phyloP scores from a whole-genome alignment of 805 yeast genomes.

The Yamadazyma takamatsuzukensis region DNA sequence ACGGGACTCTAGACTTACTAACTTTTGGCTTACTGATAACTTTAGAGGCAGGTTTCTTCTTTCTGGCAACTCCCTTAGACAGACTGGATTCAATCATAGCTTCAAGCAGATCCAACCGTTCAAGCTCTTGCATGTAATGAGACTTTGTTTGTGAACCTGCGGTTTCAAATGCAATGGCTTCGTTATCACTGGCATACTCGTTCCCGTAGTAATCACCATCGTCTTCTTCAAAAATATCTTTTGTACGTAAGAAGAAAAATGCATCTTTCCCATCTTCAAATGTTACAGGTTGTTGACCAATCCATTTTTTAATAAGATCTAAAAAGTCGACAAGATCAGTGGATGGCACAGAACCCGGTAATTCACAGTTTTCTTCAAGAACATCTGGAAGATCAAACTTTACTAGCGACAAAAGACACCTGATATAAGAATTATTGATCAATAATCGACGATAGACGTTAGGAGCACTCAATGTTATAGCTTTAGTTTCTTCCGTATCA shows the following conservation, averaged over 20 bases:
- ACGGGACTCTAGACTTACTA: conserved; percentile 2
- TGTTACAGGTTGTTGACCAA: conserved; percentile 25
- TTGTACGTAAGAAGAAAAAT: conserved; percentile 23
- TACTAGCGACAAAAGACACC: conserved; percentile 44
- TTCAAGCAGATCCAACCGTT: conserved; percentile 38
- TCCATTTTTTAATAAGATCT: conserved; percentile 41
- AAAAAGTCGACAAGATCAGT: conserved; percentile 30
- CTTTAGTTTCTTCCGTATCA: conserved; percentile 3
- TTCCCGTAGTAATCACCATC: conserved; percentile 24
- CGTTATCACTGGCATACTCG: conserved; percentile 24
- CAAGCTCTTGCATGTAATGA: conserved; percentile 18
- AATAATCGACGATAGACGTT: conserved; percentile 24
- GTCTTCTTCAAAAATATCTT: conserved; percentile 23
- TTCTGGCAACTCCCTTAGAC: conserved; percentile 21
- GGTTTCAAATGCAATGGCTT: conserved; percentile 30
- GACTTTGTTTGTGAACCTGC: conserved; percentile 12
- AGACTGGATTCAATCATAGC: conserved; percentile 13
- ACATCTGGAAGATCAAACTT: conserved; percentile 45
- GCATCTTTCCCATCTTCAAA: conserved; percentile 38
- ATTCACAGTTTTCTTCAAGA: conserved; percentile 35
- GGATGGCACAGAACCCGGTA: conserved; percentile 29
- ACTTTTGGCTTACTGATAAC: conserved; percentile 8
- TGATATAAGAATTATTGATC: conserved; percentile 45
- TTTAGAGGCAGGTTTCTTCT: too few species aligned
- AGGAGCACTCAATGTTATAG: conserved; percentile 7